Base-by-base conservation (phyloP, 345 rosid genomes). In the Physaria fendleri region DNA sequence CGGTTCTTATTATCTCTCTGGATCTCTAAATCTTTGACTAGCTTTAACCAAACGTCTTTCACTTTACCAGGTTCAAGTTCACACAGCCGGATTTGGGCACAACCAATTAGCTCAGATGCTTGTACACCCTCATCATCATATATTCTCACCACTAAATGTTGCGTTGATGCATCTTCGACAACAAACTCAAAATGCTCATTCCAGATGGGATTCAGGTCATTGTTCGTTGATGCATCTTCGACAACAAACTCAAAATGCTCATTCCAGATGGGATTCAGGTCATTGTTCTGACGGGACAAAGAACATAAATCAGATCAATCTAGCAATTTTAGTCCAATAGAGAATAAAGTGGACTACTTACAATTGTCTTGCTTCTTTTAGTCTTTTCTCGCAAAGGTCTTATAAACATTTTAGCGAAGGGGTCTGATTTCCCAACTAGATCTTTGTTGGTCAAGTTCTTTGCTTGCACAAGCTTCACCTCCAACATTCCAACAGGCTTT, bases 381-480 rank as follows among this genome's bases (percentile, higher is more conserved):
- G 74, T 94, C 69, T 68, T 77, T 52, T 76, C 79, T 39, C 85
- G 95, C 59, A 94, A 44, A 73, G 99, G 99, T 29, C 99, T 91
- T 57, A 90, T 73, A 41, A 72, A 85, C 37, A 94, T 4, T 59
- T 68, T 79, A 29, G 97, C 99, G 59, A 75, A 94, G 54, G 99
- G 99, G 77, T 94, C 99, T 5, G 99, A 94, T 79, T 90, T 94
- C 55, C 99, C 99, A 45, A 94, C 77, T 8, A 94, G 22, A 66
- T 94, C 99, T 77, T 94, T 94, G 78, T 90, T 94, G 33, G 95
- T 90, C 75, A 94, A 77, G 61, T 77, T 79, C 77, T 80, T 88
- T 15, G 97, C 99, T 73, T 90, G 99, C 52, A 94, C 96, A 71
- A 94, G 99, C 81, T 94, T 94, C 79, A 87, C 99, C 77, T 90